Base-by-base conservation (phyloP, 2,329 filamentous ascomycete genomes). In the Fusarium papillatum region DNA sequence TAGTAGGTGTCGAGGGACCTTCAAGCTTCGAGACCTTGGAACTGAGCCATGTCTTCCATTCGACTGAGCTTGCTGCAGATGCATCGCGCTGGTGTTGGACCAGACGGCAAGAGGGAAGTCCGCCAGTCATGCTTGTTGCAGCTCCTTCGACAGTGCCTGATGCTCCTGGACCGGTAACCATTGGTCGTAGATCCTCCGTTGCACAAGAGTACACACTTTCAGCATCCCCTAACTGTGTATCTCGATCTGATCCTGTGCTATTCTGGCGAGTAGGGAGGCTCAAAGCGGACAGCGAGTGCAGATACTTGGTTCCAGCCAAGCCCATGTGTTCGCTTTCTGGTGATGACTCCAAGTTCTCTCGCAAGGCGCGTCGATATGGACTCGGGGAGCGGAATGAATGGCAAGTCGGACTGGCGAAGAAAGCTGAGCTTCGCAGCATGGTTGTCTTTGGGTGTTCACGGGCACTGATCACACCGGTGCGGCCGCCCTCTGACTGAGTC, bases 11-110 rank as follows among this genome's bases (percentile, higher is more conserved):
- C 4, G 66, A 55, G 7, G 80, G 69, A 1, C 68, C 74, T 57
- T 90, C 87, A 3, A 89, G 78, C 67, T 87, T 88, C 1, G 87
- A 87, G 11, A 88, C 85, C 50, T 90, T 87, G 4, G 87, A 85
- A 11, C 88, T 89, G 46, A 91, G 85, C 87, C 86, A 89, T 0
- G 83, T 86, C 79, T 90, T 90, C 89, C 89, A 91, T 69, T 90
- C 89, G 3, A 85, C 80, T 4, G 88, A 90, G 68, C 88, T 88
- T 8, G 83, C 82, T 1, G 84, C 84, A 2, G 86, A 88, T 5
- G 80, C 74, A 2, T 83, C 81, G n/a, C 86, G 82, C 57, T 82
- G 81, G 22, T 84, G 80, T 61, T 22, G 81, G 1, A 74, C 80
- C 19, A 79, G 75, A 10, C 76, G 74, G 29, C 82, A 53, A 5